These are phyloP conservation scores for Psilocybe cubensis DNA, from an alignment of 768 basidiomycete genomes.

Conservation along the genomic window DNA sequence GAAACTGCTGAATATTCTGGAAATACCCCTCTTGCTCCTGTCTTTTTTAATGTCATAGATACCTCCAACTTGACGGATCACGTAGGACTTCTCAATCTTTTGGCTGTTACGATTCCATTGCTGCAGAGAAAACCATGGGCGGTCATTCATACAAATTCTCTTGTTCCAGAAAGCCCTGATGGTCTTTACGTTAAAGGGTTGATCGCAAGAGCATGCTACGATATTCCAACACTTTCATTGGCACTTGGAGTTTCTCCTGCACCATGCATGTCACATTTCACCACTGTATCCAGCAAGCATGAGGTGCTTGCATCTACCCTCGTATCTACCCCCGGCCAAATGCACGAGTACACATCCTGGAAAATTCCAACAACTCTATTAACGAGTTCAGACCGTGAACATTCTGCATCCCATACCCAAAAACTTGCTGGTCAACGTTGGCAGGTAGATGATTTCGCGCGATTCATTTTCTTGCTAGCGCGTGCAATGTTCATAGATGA, in stretches of 20 bases:
- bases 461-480: conserved; percentile 46
- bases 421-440: conserved; percentile 4
- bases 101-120: conserved; percentile 41
- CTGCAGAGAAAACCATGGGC: conserved; percentile 32
- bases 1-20: conserved; percentile 32
- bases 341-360: conserved; percentile 44
- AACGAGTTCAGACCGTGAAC: conserved; percentile 1
- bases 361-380: conserved; percentile 29
- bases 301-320: conserved; percentile 29
- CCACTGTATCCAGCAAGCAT: conserved; percentile 40
- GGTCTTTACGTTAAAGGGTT: conserved; percentile 4
- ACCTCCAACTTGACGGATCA: conserved; percentile 54
- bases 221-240: conserved; percentile 43
- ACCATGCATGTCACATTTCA: conserved; percentile 42
- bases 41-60: conserved; percentile 48
- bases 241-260: conserved; percentile 47
- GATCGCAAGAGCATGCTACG: conserved; percentile 33
- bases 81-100: conserved; percentile 47
- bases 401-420: not conserved
- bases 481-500: conserved; percentile 47
- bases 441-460: conserved; percentile 35
- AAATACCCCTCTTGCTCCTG: conserved; percentile 28
- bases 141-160: conserved; percentile 45
- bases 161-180: conserved; percentile 26
- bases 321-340: conserved; percentile 22